A percentile compares a stretch with the other conserved stretches of the same genome.
Conservation (phyloP, 768 basidiomycete species). For the Pleurotus eryngii region DNA sequence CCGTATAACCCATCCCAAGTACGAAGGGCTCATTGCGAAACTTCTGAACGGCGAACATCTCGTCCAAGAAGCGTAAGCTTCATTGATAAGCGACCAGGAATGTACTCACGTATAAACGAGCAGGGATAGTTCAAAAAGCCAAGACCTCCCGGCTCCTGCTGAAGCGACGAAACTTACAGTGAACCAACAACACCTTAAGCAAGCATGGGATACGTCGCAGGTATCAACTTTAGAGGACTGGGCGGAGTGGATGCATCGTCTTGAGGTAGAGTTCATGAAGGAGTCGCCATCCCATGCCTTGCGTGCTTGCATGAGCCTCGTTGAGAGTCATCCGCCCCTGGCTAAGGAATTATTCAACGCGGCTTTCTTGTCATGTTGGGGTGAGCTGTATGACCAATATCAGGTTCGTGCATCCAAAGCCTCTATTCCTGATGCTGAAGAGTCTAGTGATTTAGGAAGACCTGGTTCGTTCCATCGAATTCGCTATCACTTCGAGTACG, state of each 20-base stretch:
- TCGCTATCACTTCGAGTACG: conserved; percentile 71
- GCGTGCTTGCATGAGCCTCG: conserved; percentile 90
- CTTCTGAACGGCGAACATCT: conserved; percentile 89
- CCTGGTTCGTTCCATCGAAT: conserved; percentile 85
- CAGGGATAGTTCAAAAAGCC: conserved; percentile 57
- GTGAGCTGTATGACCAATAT: conserved; percentile 92
- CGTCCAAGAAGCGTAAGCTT: conserved; percentile 60
- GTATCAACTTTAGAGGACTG: conserved; percentile 83
- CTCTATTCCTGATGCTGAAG: no score
- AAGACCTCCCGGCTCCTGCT: conserved; percentile 78
- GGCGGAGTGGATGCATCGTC: conserved; percentile 91
- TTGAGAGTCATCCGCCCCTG: conserved; percentile 86
- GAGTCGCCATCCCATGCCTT: conserved; percentile 98
- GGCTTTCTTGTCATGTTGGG: conserved; percentile 97
- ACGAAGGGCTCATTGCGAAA: conserved; percentile 86
- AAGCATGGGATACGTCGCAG: conserved; percentile 89
- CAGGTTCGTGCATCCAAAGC: conserved; percentile 54
- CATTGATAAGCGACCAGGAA: not conserved
- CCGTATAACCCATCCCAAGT: conserved; percentile 75
- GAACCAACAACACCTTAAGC: conserved; percentile 95
- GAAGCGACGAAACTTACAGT: conserved; percentile 89
- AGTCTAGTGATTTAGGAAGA: conserved; percentile 63
- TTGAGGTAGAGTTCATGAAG: conserved; percentile 95
- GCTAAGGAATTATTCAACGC: conserved; percentile 97
- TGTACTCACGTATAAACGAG: conserved; percentile 4